Conservation (phyloP, 176 grass and related monocot genomes). For the Aegilops bicornis region DNA sequence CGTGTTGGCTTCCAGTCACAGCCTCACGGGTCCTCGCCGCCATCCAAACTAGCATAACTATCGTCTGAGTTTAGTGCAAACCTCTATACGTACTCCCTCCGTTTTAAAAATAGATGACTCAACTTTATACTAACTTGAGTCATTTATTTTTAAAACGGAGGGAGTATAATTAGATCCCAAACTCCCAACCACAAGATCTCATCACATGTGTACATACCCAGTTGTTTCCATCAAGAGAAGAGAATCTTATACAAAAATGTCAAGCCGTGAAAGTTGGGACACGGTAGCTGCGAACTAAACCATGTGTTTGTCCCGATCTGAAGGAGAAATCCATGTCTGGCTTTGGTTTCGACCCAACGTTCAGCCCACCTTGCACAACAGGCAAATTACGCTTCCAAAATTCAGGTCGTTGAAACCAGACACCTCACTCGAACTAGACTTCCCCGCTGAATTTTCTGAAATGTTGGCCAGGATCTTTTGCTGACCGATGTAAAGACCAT, state of each 20-base stretch:
- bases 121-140: too few relatives aligned
- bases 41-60: neutral
- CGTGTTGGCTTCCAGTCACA: neutral
- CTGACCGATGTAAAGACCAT: too few relatives aligned
- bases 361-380: neutral
- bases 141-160: too few relatives aligned
- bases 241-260: too few relatives aligned
- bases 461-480: too few relatives aligned
- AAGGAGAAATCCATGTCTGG: neutral
- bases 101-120: too few relatives aligned
- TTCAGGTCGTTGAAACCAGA: conserved; percentile 8
- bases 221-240: too few relatives aligned
- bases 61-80: neutral
- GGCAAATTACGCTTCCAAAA: conserved; percentile 5
- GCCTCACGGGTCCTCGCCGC: too few relatives aligned
- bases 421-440: conserved; percentile 17
- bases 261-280: too few relatives aligned
- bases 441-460: neutral
- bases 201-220: neutral
- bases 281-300: too few relatives aligned
- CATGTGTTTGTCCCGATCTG: too few relatives aligned
- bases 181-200: neutral
- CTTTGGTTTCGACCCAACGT: neutral
- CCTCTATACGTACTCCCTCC: too few relatives aligned
- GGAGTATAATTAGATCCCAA: neutral